Conservation (phyloP, 2,329 filamentous ascomycete species). For the Microdochium nivale region DNA sequence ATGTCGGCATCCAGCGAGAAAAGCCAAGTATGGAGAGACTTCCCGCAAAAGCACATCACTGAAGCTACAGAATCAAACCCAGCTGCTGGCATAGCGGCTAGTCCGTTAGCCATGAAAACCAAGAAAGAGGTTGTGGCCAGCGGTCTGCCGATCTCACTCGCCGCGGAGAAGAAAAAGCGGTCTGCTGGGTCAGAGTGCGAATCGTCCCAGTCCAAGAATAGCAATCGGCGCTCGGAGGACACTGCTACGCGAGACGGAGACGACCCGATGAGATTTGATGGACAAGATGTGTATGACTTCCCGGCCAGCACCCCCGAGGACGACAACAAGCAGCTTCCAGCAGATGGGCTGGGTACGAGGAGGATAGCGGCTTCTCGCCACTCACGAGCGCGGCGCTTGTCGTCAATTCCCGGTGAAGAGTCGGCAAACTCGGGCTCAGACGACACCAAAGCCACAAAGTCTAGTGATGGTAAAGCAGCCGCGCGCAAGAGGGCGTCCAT, state of each 20-base stretch:
- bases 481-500: constrained; percentile 34
- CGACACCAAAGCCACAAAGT: constrained; percentile 14
- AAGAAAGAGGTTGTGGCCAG: constrained; percentile 13
- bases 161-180: constrained; percentile 31
- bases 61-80: neutral
- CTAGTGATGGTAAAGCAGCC: constrained; percentile 6
- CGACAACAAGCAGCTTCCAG: constrained; percentile 6
- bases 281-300: constrained; percentile 46
- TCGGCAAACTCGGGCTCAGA: constrained; percentile 14
- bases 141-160: constrained; percentile 21
- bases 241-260: too few relatives aligned
- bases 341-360: constrained; percentile 8
- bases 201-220: constrained; percentile 1
- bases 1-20: neutral
- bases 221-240: constrained; percentile 7
- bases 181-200: constrained; percentile 20
- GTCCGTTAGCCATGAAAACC: constrained; percentile 33
- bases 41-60: constrained; percentile 8
- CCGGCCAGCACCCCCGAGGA: constrained; percentile 33
- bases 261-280: constrained; percentile 16
- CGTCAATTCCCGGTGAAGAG: constrained; percentile 27
- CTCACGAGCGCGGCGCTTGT: constrained; percentile 27
- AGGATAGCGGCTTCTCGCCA: constrained; percentile 19
- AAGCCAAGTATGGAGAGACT: constrained; percentile 19
- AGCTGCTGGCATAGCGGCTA: constrained; percentile 20